Conservation (phyloP, 345 rosid genomes). For the Carallia brachiata region DNA sequence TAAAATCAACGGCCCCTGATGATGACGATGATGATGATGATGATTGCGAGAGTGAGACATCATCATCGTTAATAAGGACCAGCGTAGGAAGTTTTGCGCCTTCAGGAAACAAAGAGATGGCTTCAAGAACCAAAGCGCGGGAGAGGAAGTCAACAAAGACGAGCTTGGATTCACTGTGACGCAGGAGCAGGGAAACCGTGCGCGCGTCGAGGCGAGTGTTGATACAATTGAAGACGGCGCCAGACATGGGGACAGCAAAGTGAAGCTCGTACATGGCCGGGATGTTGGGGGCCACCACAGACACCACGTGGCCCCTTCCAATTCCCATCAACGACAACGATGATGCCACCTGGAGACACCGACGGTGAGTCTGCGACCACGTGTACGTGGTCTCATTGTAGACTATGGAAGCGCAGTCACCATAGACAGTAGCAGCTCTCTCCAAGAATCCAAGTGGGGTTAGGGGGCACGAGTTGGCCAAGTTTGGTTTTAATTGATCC, state of each 20-base stretch:
- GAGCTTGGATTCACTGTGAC: background rate
- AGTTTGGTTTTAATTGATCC: background rate
- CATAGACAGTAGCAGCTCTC: background rate
- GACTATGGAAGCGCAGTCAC: background rate
- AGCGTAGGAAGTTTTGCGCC: background rate
- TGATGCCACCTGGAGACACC: background rate
- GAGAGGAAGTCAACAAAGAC: background rate
- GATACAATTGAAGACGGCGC: background rate
- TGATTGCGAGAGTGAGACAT: background rate
- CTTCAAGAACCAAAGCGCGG: background rate
- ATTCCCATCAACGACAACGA: background rate
- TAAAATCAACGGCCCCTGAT: background rate
- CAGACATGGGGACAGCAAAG: background rate
- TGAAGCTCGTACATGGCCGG: background rate
- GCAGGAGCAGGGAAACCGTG: background rate
- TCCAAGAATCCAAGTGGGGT: background rate
- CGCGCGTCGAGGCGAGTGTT: background rate
- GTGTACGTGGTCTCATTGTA: background rate
- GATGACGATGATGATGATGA: background rate
- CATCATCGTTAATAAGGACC: background rate
- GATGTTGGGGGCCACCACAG: constrained; percentile 1
- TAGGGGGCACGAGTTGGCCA: background rate
- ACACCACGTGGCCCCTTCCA: background rate
- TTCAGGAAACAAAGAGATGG: background rate
- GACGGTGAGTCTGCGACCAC: background rate